These are phyloP conservation scores for Hanseniaspora valbyensis DNA, from an alignment of 805 yeast genomes.

Conservation along the genomic window DNA sequence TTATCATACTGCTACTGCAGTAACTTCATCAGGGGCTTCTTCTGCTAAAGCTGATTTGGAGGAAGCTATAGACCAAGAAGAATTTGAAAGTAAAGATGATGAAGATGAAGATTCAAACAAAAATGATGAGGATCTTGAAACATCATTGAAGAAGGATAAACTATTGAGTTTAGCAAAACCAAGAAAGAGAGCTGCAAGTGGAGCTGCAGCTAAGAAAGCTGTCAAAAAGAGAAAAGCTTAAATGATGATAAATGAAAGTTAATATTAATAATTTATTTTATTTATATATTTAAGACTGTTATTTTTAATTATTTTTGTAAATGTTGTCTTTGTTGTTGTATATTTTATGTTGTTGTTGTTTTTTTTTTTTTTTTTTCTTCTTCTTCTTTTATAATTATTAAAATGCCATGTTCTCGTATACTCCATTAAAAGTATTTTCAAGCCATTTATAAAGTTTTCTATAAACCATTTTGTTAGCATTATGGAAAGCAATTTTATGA, in stretches of 20 bases:
- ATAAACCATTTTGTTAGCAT: slow-evolving; percentile 64
- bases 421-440: slow-evolving; percentile 42
- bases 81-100: slow-evolving; percentile 25
- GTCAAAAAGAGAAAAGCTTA: slow-evolving; percentile 21
- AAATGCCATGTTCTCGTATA: slow-evolving; percentile 20
- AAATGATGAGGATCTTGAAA: slow-evolving; percentile 21
- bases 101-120: slow-evolving; percentile 24
- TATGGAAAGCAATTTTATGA: slow-evolving; percentile 69
- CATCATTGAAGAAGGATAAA: slow-evolving; percentile 31
- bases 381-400: no score
- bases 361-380: neutral
- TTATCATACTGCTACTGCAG: slow-evolving; percentile 53
- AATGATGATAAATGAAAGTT: slow-evolving; percentile 41
- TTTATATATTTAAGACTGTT: no score
- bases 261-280: slow-evolving; percentile 36
- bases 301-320: no score
- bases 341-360: no score
- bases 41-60: slow-evolving; percentile 29
- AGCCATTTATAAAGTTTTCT: slow-evolving; percentile 65
- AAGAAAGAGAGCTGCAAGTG: slow-evolving; percentile 20
- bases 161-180: slow-evolving; percentile 25
- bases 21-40: slow-evolving; percentile 18
- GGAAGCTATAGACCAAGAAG: slow-evolving; percentile 29
- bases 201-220: slow-evolving; percentile 16
- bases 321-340: no score